Evolutionary conservation across 768 basidiomycete species (phyloP), one percentile per base, ranked within the genome.

Genomic region (Gautieria morchelliformis): DNA sequence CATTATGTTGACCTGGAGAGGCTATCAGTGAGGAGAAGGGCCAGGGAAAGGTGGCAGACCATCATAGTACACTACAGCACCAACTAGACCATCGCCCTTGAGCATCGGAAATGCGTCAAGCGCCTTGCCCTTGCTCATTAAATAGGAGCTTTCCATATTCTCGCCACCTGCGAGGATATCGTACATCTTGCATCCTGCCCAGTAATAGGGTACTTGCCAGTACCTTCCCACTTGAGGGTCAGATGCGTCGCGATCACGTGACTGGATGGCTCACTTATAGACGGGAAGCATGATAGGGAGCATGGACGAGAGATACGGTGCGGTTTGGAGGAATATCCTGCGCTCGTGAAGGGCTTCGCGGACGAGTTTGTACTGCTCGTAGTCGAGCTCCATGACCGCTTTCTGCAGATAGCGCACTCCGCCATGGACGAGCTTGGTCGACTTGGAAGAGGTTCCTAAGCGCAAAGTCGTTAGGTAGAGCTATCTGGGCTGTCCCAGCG

Each of bases 171-270:
- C 95, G 19, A 99, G 76, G 33, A 96, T 41, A 67, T 99, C 95
- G 73, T 99, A 99, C 76, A 97, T 74, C 74, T 97, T 98, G 74
- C 89, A 93, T 4, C 95, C 95, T 2, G 83, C 84, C 75, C 82
- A 93, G 70, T 96, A 97, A 71, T 98, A 99, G 0, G 95, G 95
- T 14, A 97, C 79, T 66, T 97, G 93, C 93, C 94, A 98, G 70
- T 92, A 94, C 60, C 87, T 88, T 8, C 32, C 30, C 12, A 11
- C 20, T 37, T 3, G 41, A 10, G 45, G 11, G 47, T 65, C 30
- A 65, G 59, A 11, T n/a, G 19, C 35, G n/a, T 55, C 45, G 5
- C 41, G n/a, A 46, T 39, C 50, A 57, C 49, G 24, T 27, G 42
- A 41, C 46, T 33, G 19, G 32, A 52, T 15, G 42, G 66, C 80